Evolutionary conservation across 805 yeast genomes (phyloP), one percentile per base, ranked within the genome.

Genomic region (Blastobotrys americana): DNA sequence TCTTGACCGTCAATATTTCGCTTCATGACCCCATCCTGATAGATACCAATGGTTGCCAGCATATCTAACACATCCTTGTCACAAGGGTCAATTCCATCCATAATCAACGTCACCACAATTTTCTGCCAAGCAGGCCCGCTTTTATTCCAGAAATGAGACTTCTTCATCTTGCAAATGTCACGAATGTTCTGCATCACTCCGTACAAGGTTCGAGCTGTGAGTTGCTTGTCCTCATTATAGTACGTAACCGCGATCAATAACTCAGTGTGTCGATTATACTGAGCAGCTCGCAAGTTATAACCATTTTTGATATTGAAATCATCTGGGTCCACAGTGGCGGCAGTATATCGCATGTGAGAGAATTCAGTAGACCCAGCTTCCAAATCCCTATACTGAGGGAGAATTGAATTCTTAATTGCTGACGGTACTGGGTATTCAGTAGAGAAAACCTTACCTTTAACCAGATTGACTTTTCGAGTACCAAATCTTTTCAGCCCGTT

Each of bases 261-360:
- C 59, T 79, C 84, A 0, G 84, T 78, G 43, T 72, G 70, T 28
- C 83, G 69, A 10, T 74, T 76, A 57, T 76, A 77, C 55, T 76
- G 76, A 16, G 69, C 67, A 2, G 77, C 78, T 36, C 84, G 68
- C 46, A 79, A 67, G 37, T 71, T 71, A 60, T 76, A 79, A 4
- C 81, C 81, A 15, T 60, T 58, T 47, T 71, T 71, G 37, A 69
- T 63, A 47, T 68, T 68, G 60, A 79, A 79, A 47, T 79, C 78
- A 37, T 78, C 78, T 3, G 84, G 84, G n/a, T 81, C 83, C 56
- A 79, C 74, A 1, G 83, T 78, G 4, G 80, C 84, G 2, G 84
- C 84, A 2, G 74, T 70, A 58, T 78, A 78, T 51, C 82, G 62
- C 77, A 78, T 69, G 54, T 75, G 79, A 13, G 78, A 69, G 59